Evolutionary conservation across 768 basidiomycete genomes (phyloP), one percentile per base, ranked within the genome.

Genomic region (Russula griseocarnosa): DNA sequence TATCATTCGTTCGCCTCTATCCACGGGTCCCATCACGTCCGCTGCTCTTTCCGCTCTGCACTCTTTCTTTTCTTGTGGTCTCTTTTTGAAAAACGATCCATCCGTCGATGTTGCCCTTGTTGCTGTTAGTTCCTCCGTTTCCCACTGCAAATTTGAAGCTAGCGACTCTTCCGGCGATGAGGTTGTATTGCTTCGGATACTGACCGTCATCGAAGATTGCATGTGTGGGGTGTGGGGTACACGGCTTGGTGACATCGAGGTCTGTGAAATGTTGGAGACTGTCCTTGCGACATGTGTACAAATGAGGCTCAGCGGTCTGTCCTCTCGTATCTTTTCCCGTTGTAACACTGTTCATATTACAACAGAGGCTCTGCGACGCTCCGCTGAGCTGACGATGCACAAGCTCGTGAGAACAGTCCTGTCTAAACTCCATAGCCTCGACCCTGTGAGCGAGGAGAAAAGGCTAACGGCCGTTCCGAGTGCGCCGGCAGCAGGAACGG

Each of bases 151-250:
- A 76, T 99, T 99, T 71, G 96, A 98, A 76, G 92, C 92, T 5
- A 96, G 92, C 71, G 94, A 98, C 72, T 92, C 92, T 2, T 93
- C 94, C n/a, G 91, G 93, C 6, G 97, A 99, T 75, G 97, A 99
- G 74, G 90, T 97, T 9, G 95, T 98, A 10, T 79, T 98, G 8
- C 81, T 96, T 67, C 91, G 87, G 74, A 94, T 98, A 63, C 85
- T 98, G 80, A 83, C 87, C 9, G 87, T 98, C 20, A 94, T 96
- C 58, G 85, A 92, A 66, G 86, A 90, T 67, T 88, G 90, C 70
- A 79, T 97, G 67, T 87, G 87, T 67, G 81, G 85, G 62, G 77
- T 75, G 61, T 84, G 92, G 32, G 88, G 91, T 1, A 73, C 76
- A n/a, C 78, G 80, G 11, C 81, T 98, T 40, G 92, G 91, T 30